Base-by-base conservation (phyloP, 768 basidiomycete genomes). In the Trametes villosa region DNA sequence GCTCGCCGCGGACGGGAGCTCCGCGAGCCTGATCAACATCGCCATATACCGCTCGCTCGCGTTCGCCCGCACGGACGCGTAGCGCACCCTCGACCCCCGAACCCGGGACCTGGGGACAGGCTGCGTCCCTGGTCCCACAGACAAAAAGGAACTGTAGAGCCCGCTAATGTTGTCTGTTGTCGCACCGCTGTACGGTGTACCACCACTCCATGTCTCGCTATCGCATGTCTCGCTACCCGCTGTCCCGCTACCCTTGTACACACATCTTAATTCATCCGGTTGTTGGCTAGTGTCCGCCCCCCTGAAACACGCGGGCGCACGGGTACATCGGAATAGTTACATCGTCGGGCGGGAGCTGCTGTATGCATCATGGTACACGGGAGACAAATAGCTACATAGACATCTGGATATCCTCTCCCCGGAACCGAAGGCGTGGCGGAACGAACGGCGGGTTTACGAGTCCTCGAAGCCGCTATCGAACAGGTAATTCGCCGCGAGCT, bases 401-500 rank as follows among this genome's bases (percentile, higher is more conserved):
- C 54, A 33, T 24, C 60, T 52, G 54, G 45, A 55, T 29, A 56
- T 33, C 41, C 48, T 61, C 53, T 36, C 31, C 44, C 44, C 17
- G 26, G 45, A 33, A 46, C 54, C 13, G 44, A 46, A n/a, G n/a
- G n/a, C n/a, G 44, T n/a, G 26, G 41, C 20, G 33, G 22, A 56
- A 36, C 53, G 52, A 22, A 34, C 38, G 29, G n/a, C 29, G 11
- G 1, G 2, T 44, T 51, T 57, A 70, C 26, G 63, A 75, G 55
- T 83, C 86, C 1, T 86, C 86, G 68, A 86, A 88, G 29, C 79
- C 78, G 56, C 76, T 68, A 66, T 96, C 94, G 64, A 98, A 96
- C 68, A 98, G 75, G 68, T 88, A 96, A 70, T 97, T 97, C 15
- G 96, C 96, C 11, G 97, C 95, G 20, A 96, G 76, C 71, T 97